phyloP scores from a whole-genome alignment of 2,329 filamentous ascomycete genomes.

The Fusarium sp. region DNA sequence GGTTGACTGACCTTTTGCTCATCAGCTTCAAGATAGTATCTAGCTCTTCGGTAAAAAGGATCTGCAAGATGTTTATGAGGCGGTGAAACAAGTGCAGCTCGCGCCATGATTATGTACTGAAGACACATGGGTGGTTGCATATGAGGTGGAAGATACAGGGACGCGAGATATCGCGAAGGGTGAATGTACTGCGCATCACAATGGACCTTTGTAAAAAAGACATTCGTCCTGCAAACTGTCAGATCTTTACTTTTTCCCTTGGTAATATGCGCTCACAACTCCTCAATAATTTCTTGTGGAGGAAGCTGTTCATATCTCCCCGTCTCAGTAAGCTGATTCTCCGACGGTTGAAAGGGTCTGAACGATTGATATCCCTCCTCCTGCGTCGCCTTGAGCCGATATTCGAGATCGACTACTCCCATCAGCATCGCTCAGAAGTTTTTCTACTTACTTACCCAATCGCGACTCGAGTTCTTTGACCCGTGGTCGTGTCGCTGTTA shows the following conservation, averaged over 20 bases:
- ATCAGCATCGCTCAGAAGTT: neutral
- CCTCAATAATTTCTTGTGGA: slow-evolving; percentile 40
- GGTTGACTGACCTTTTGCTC: slow-evolving; percentile 34
- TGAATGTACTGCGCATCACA: slow-evolving; percentile 32
- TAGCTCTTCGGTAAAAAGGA: slow-evolving; percentile 35
- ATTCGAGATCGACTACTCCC: slow-evolving; percentile 36
- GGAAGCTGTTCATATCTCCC: slow-evolving; percentile 47
- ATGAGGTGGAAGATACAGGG: slow-evolving; percentile 37
- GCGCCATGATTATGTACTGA: slow-evolving; percentile 39
- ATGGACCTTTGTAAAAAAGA: slow-evolving; percentile 30
- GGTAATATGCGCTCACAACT: slow-evolving; percentile 32
- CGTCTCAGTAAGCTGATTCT: slow-evolving; percentile 36
- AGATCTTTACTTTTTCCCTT: neutral
- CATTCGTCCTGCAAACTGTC: slow-evolving; percentile 26
- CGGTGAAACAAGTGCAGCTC: slow-evolving; percentile 22
- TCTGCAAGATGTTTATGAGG: slow-evolving; percentile 27
- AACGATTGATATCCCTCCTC: slow-evolving; percentile 30
- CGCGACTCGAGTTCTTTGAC: slow-evolving; percentile 45
- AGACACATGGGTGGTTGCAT: slow-evolving; percentile 44
- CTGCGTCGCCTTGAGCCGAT: slow-evolving; percentile 33
- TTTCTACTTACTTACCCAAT: slow-evolving; percentile 22
- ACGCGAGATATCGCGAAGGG: slow-evolving; percentile 38
- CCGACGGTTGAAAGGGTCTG: slow-evolving; percentile 13
- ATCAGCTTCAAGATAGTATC: slow-evolving; percentile 39
- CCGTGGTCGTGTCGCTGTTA: slow-evolving; percentile 40